Base-by-base conservation (phyloP, 495 filamentous ascomycete genomes). In the Neurospora pannonica region DNA sequence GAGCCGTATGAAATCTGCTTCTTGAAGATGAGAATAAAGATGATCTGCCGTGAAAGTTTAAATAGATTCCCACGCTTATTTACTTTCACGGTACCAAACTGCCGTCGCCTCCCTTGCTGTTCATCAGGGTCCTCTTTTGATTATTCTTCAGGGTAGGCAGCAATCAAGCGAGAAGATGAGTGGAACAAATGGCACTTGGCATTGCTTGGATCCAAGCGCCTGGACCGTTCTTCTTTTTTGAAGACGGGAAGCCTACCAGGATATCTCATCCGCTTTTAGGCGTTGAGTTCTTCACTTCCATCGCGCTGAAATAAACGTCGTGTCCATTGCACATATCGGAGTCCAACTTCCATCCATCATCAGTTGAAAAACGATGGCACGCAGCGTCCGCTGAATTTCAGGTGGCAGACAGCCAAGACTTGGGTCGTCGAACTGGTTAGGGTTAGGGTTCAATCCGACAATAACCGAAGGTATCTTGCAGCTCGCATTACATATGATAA, bases 401-500 rank as follows among this genome's bases (percentile, higher is more conserved):
- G n/a, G 46, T 11, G 46, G 46, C 2, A 5, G 21, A 48, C 9
- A 48, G 19, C 43, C 46, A 3, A 21, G 46, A 54, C 21, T 54
- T 21, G n/a, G 46, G n/a, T 21, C n/a, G 9, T 21, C n/a, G 2
- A 48, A 5, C 5, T 71, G 3, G 38, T 19, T 10, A 70, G 77
- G 77, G 75, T 78, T 77, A 77, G 75, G 77, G 75, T 72, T 74
- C 0, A 6, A 1, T 13, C 11, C 21, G 37, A 38, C 15, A 21
- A 73, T 46, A 48, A 48, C n/a, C 8, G 8, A 10, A 48, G 8
- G 34, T 24, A 21, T 15, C 21, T 67, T 11, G 13, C 71, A n/a
- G 36, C 37, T 73, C 15, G 62, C 60, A 10, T 11, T 46, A 43
- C 17, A 9, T 42, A 10, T 10, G 8, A 3, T 21, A 11, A 46